Evolutionary conservation across 495 filamentous ascomycete genomes (phyloP), one percentile per base, ranked within the genome.

Genomic region (Acidiella bohemica): DNA sequence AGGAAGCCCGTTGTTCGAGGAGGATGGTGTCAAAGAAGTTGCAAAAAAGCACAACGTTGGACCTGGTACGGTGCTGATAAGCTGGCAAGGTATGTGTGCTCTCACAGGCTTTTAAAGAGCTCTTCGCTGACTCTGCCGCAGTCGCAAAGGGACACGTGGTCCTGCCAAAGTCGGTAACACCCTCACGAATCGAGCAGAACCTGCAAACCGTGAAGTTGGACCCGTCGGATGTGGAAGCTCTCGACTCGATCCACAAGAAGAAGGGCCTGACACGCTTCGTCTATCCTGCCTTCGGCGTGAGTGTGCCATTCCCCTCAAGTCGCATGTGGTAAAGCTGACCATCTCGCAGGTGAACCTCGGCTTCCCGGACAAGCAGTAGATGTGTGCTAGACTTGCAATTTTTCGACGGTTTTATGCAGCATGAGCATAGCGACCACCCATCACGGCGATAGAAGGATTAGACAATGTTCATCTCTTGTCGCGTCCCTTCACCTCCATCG

Each of bases 121-220:
- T 13, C 24, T 16, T 38, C 17, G 33, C 20, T 8, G 8, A 18
- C 41, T 34, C 31, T 12, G 7, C 10, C 12, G 21, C 23, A 83
- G 81, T 83, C 36, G 69, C 75, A 36, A 73, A 80, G 38, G 79
- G 78, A 37, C 72, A 65, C 39, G 81, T 77, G 8, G 82, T 87
- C 11, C 69, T 90, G 19, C 72, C 81, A 51, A 90, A 90, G 62
- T 87, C 81, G 0, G 76, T 84, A 7, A 84, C 72, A 4, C 75
- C 77, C 9, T 67, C 72, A 36, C 70, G 81, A 33, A 87, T 87
- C 59, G 73, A 78, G 57, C 71, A 73, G 43, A 90, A 90, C 61
- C 60, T 70, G 55, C 67, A 79, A 36, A 60, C 84, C 43, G 66
- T 83, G 53, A 62, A 76, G 25, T 71, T 86, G 23, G 78, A 81